phyloP scores from a whole-genome alignment of 176 grass and related monocot genomes.

The Tillandsia fasciculata region DNA sequence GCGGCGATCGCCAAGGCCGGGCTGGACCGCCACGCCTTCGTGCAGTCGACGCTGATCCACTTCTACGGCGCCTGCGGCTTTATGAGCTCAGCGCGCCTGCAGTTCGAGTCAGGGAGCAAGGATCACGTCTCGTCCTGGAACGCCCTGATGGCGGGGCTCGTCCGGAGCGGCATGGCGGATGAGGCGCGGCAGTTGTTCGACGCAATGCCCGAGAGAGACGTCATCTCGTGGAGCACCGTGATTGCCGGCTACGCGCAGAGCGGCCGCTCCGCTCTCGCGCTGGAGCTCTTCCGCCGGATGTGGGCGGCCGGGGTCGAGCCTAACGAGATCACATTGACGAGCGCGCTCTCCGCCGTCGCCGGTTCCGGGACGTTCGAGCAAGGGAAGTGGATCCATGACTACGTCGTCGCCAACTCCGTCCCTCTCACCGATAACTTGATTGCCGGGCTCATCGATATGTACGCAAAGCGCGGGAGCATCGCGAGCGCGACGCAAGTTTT shows the following conservation, averaged over 20 bases:
- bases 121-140: constrained; percentile 50
- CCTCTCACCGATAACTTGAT: constrained; percentile 41
- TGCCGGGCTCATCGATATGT: constrained; percentile 69
- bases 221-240: constrained; percentile 50
- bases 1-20: constrained; percentile 41
- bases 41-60: constrained; percentile 51
- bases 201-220: constrained; percentile 49
- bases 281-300: constrained; percentile 48
- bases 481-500: constrained; percentile 40
- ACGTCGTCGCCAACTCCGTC: constrained; percentile 39
- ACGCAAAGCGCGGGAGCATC: constrained; percentile 54
- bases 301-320: constrained; percentile 22
- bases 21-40: constrained; percentile 42
- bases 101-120: constrained; percentile 41
- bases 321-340: constrained; percentile 39
- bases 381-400: constrained; percentile 54
- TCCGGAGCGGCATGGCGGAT: constrained; percentile 19
- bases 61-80: constrained; percentile 38
- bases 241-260: constrained; percentile 37
- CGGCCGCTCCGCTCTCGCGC: constrained; percentile 29
- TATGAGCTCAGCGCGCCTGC: constrained; percentile 20
- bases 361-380: constrained; percentile 48
- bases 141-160: constrained; percentile 32
- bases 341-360: constrained; percentile 47
- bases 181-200: constrained; percentile 42